Evolutionary conservation across 2,329 filamentous ascomycete genomes (phyloP), one percentile per base, ranked within the genome.

Genomic region (Orbilia ellipsospora): DNA sequence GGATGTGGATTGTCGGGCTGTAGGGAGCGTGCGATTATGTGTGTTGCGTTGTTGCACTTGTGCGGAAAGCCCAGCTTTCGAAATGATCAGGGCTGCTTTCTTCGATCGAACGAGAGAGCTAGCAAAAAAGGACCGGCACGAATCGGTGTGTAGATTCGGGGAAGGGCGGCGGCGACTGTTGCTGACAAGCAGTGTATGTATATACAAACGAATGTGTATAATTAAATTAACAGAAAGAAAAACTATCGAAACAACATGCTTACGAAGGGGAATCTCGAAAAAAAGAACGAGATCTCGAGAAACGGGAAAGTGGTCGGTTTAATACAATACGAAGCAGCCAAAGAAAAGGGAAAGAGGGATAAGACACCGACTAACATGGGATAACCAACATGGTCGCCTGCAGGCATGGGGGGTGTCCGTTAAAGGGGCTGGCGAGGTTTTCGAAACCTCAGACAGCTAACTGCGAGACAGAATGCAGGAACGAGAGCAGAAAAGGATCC

Each of bases 1-100:
- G 31, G 10, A 36, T 36, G 31, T 36, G 31, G 31, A 36, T 36
- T 36, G 6, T 55, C 52, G 44, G 45, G 40, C 45, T 10, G 50
- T 36, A 42, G n/a, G 36, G 48, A 64, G 51, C 61, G 61, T 73
- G 61, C 55, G 69, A 26, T 68, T 44, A 56, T 20, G 18, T 62
- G 52, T 69, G 28, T 65, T 56, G 54, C 52, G 60, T 44, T 40
- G 45, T 52, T 65, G 31, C 31, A 36, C 31, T 36, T 36, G 54
- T 13, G n/a, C 36, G 50, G 54, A 67, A 75, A 75, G 65, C 45
- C 64, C 72, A 75, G 69, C 69, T 74, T 67, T 65, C 59, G 26
- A 23, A 16, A 31, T 16, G 60, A n/a, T 15, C 13, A 48, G 8
- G 5, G 44, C 31, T 36, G 31, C 31, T 36, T 23, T 36, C 31